These are phyloP conservation scores for Vigna mungo DNA, from an alignment of 306 rosid genomes.

Conservation along the genomic window DNA sequence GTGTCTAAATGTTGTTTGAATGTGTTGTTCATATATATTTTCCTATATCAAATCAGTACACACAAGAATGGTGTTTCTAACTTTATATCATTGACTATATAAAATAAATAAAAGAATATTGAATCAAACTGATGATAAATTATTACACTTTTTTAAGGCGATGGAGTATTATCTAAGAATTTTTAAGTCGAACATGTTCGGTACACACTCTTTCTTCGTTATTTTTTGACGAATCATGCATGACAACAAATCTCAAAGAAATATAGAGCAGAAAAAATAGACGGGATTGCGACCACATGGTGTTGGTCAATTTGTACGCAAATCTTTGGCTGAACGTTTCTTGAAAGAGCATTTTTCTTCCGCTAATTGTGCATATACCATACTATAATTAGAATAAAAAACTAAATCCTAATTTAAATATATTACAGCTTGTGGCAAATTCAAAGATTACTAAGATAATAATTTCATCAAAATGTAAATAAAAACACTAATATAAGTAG, in stretches of 20 bases:
- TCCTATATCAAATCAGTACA: too few relatives aligned
- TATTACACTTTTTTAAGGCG: too few relatives aligned
- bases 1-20: too few relatives aligned
- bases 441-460: not conserved
- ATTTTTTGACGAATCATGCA: too few relatives aligned
- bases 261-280: not conserved
- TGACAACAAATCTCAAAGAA: too few relatives aligned
- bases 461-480: not conserved
- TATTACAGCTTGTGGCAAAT: not conserved
- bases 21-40: too few relatives aligned
- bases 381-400: not conserved
- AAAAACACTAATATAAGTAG: not conserved
- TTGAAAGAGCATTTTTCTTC: constrained; percentile 9
- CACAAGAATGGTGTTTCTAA: too few relatives aligned
- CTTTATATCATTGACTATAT: too few relatives aligned
- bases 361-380: not conserved
- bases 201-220: too few relatives aligned
- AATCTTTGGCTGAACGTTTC: not conserved
- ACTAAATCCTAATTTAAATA: not conserved
- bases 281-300: not conserved
- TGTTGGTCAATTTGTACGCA: not conserved
- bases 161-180: too few relatives aligned
- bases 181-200: not conserved
- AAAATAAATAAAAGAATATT: too few relatives aligned
- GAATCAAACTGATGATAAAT: too few relatives aligned